Percentiles rank a stretch among this genome's conserved stretches.
These are phyloP conservation scores for Lachnellula hyalina DNA, from an alignment of 2,329 filamentous ascomycete genomes.

Conservation along the genomic window DNA sequence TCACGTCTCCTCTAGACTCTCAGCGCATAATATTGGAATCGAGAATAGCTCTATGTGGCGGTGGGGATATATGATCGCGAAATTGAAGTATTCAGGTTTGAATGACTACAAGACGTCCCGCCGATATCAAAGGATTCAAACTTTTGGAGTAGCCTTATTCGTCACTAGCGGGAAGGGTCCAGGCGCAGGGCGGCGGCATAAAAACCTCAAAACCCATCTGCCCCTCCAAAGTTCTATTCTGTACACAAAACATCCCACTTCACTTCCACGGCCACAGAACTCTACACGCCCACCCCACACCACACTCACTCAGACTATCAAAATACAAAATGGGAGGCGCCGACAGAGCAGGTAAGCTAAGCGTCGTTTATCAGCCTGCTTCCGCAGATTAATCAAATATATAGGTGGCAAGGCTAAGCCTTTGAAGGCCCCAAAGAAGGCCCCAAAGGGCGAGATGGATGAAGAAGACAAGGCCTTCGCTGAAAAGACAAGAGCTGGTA, in stretches of 20 bases:
- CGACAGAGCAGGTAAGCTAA: constrained; percentile 56
- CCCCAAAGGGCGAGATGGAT: constrained; percentile 67
- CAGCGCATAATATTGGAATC: constrained; percentile 25
- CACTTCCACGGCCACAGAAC: neutral
- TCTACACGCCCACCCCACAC: neutral
- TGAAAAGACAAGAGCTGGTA: constrained; percentile 81
- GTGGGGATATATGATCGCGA: neutral
- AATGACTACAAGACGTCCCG: neutral
- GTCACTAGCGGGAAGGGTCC: neutral
- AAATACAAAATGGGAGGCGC: constrained; percentile 60
- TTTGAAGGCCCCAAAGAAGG: constrained; percentile 85
- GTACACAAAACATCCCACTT: constrained; percentile 9
- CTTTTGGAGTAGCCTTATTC: neutral
- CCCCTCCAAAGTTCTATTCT: constrained; percentile 13
- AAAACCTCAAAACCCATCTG: constrained; percentile 9
- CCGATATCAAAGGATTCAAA: neutral
- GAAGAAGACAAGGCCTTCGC: constrained; percentile 81
- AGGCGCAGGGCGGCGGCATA: neutral
- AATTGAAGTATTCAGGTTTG: neutral
- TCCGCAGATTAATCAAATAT: constrained; percentile 16
- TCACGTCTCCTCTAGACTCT: constrained; percentile 28
- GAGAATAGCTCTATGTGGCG: neutral
- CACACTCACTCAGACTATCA: constrained; percentile 15
- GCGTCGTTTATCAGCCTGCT: constrained; percentile 1
- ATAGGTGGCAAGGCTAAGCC: constrained; percentile 78